Percentiles rank a stretch among this genome's conserved stretches.
phyloP scores from a whole-genome alignment of 495 filamentous ascomycete species.

The Penicillium malachiteum region DNA sequence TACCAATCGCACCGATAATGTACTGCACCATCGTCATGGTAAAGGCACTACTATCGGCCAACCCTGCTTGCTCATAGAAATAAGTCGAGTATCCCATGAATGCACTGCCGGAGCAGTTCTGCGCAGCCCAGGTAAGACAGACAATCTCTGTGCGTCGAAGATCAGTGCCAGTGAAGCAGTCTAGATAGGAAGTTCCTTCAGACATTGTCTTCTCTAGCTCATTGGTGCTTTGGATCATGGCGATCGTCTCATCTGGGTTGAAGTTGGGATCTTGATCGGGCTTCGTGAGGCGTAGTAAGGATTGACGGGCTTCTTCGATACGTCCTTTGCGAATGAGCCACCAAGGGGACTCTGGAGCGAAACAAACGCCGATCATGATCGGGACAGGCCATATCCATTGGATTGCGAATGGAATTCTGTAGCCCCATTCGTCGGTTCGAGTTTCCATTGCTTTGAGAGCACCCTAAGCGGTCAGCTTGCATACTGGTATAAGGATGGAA shows the following conservation, averaged over 20 bases:
- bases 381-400: slow-evolving; percentile 85
- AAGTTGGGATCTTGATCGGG: slow-evolving; percentile 55
- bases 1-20: slow-evolving; percentile 30
- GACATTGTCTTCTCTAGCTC: slow-evolving; percentile 67
- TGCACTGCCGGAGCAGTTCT: slow-evolving; percentile 3
- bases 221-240: slow-evolving; percentile 79
- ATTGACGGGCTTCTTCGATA: slow-evolving; percentile 61
- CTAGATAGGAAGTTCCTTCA: slow-evolving; percentile 58
- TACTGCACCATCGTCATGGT: slow-evolving; percentile 25
- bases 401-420: slow-evolving; percentile 64
- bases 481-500: not conserved
- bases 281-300: slow-evolving; percentile 65
- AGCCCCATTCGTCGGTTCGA: slow-evolving; percentile 59
- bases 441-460: slow-evolving; percentile 19
- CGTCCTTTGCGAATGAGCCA: slow-evolving; percentile 73
- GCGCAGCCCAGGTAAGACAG: slow-evolving; percentile 52
- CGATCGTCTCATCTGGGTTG: slow-evolving; percentile 67
- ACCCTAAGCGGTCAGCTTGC: not conserved
- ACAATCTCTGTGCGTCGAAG: slow-evolving; percentile 71
- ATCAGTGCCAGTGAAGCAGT: slow-evolving; percentile 73
- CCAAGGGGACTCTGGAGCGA: slow-evolving; percentile 77
- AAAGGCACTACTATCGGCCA: slow-evolving; percentile 41
- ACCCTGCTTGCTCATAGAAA: slow-evolving; percentile 63
- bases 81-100: slow-evolving; percentile 56
- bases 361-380: slow-evolving; percentile 63